Conservation (phyloP, 2,329 filamentous ascomycete species). For the Ascochyta clinopodiicola region DNA sequence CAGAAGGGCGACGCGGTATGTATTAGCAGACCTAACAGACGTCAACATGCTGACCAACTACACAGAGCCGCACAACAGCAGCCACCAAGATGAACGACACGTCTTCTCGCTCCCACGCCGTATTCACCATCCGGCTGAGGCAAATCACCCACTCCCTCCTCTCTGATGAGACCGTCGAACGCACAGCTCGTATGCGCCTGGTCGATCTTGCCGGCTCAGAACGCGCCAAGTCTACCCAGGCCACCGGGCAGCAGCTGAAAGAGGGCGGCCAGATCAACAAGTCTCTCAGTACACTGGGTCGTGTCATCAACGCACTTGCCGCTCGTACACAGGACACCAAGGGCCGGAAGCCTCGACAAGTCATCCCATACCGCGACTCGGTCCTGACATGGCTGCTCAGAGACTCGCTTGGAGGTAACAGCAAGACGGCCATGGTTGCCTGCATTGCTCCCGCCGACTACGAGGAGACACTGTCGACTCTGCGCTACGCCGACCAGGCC, state of each 20-base stretch:
- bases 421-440: conserved; percentile 98
- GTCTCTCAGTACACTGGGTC: conserved; percentile 91
- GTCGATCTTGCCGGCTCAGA: conserved; percentile 96
- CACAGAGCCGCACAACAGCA: conserved; percentile 78
- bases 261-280: conserved; percentile 99
- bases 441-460: conserved; percentile 96
- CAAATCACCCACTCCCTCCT: conserved; percentile 98
- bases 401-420: conserved; percentile 94
- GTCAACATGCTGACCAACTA: conserved; percentile 12
- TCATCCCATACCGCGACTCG: conserved; percentile 93
- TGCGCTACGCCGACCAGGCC: conserved; percentile 96
- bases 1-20: conserved; percentile 75
- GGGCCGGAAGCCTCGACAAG: conserved; percentile 59
- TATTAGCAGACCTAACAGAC: neutral
- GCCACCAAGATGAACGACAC: conserved; percentile 99
- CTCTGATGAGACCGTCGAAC: conserved; percentile 96
- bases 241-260: conserved; percentile 85
- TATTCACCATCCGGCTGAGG: conserved; percentile 97
- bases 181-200: conserved; percentile 88
- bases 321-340: conserved; percentile 62
- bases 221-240: conserved; percentile 92
- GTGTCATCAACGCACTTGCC: conserved; percentile 90
- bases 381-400: conserved; percentile 86
- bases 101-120: conserved; percentile 92
- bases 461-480: conserved; percentile 93